Evolutionary conservation across 768 basidiomycete species (phyloP).

Genomic region (Chalciporus piperatus): DNA sequence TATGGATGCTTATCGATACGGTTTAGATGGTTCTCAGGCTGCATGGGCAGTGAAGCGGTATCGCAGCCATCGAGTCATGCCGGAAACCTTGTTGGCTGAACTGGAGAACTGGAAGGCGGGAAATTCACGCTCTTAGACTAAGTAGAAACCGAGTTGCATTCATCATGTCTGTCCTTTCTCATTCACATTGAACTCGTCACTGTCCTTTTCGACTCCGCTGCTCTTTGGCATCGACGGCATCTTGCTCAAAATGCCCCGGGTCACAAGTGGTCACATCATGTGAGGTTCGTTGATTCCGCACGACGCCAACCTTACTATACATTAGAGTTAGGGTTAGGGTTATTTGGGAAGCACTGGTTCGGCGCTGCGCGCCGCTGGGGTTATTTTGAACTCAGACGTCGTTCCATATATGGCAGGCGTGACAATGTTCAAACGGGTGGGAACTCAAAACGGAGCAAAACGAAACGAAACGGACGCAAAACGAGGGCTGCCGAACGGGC

Average conservation of each 20-base stretch:
- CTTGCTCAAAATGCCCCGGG: not conserved
- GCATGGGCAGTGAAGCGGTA: conserved; percentile 29
- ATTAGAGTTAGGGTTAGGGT: too few species aligned
- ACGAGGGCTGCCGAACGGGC: too few species aligned
- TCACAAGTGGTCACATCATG: conserved; percentile 2
- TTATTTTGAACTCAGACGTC: too few species aligned
- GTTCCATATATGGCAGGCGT: too few species aligned
- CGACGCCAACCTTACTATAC: not conserved
- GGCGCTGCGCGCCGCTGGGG: too few species aligned
- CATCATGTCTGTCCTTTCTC: too few species aligned
- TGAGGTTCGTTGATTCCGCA: not conserved
- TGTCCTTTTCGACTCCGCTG: too few species aligned
- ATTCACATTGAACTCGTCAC: too few species aligned
- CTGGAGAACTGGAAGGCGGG: not conserved
- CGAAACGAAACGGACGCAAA: too few species aligned
- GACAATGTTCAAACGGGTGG: too few species aligned
- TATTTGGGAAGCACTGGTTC: too few species aligned
- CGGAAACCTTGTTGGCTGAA: conserved; percentile 5
- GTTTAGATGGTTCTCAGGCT: conserved; percentile 19
- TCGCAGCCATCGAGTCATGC: conserved; percentile 17
- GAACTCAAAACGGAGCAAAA: too few species aligned
- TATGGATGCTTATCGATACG: conserved; percentile 26
- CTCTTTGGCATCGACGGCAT: not conserved
- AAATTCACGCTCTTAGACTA: not conserved
- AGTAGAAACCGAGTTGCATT: not conserved